These are phyloP conservation scores for Volvariella surrecta DNA, from an alignment of 1,284 basidiomycete species.

Conservation along the genomic window DNA sequence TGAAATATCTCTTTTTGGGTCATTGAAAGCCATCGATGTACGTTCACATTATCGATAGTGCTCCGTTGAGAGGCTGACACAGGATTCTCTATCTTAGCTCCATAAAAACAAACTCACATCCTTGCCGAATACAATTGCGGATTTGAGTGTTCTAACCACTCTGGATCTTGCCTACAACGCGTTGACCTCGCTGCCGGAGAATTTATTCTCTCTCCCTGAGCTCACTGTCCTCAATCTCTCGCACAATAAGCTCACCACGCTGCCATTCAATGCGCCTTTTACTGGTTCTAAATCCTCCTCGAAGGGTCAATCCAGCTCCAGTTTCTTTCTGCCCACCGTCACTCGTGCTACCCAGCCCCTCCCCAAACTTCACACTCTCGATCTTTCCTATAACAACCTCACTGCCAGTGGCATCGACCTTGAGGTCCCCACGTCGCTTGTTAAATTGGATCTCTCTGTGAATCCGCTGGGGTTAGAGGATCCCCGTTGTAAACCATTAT, in stretches of 20 bases:
- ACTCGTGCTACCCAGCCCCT: slow-evolving; percentile 52
- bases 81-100: slow-evolving; percentile 34
- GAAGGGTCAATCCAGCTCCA: slow-evolving; percentile 28
- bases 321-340: slow-evolving; percentile 56
- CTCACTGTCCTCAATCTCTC: slow-evolving; percentile 61
- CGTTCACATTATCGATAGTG: slow-evolving; percentile 15
- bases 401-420: slow-evolving; percentile 43
- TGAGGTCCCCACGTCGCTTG: slow-evolving; percentile 37
- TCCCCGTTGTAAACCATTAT: slow-evolving; percentile 25
- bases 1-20: slow-evolving; percentile 75
- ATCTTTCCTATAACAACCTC: slow-evolving; percentile 60
- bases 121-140: slow-evolving; percentile 55
- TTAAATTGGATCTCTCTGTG: slow-evolving; percentile 41
- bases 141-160: slow-evolving; percentile 51
- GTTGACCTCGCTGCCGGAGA: slow-evolving; percentile 48
- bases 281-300: slow-evolving; percentile 17
- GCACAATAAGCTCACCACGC: slow-evolving; percentile 50
- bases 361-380: slow-evolving; percentile 49
- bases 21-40: slow-evolving; percentile 69
- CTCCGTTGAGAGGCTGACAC: slow-evolving; percentile 6
- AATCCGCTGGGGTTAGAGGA: slow-evolving; percentile 40
- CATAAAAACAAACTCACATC: slow-evolving; percentile 60
- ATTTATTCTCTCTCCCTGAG: slow-evolving; percentile 59
- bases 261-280: slow-evolving; percentile 60
- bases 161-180: slow-evolving; percentile 68